phyloP scores from a whole-genome alignment of 352 stramenopile species.

The Phytophthora palmivora region DNA sequence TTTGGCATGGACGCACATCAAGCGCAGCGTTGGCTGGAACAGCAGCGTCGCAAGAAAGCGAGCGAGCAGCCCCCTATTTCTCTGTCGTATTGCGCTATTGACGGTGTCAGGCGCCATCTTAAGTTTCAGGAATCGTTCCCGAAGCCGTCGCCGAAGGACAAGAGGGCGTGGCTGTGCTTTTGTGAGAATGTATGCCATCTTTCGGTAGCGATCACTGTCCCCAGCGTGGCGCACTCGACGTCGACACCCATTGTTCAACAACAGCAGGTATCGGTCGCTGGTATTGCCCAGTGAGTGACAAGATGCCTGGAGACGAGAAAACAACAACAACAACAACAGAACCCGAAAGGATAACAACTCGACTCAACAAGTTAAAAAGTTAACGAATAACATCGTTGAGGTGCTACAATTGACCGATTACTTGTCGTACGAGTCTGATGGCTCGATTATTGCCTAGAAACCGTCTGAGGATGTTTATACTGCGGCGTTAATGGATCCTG shows the following conservation, averaged over 20 bases:
- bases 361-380: constrained; percentile 13
- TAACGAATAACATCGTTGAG: no score
- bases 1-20: constrained; percentile 41
- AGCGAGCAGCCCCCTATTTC: constrained; percentile 36
- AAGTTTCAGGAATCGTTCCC: constrained; percentile 16
- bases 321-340: neutral
- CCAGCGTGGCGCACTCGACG: constrained; percentile 7
- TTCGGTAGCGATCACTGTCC: constrained; percentile 40
- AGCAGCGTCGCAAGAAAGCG: constrained; percentile 31
- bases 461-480: no score
- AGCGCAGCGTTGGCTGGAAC: constrained; percentile 41
- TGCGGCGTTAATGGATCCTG: neutral
- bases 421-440: no score
- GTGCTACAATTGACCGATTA: no score
- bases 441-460: no score
- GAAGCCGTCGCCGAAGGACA: constrained; percentile 25
- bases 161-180: constrained; percentile 68
- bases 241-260: constrained; percentile 6
- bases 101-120: constrained; percentile 35
- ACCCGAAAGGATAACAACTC: constrained; percentile 6
- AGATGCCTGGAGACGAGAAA: neutral
- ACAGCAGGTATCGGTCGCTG: constrained; percentile 10
- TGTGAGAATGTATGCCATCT: constrained; percentile 73
- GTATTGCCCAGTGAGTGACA: constrained; percentile 22
- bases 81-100: constrained; percentile 51